phyloP scores from a whole-genome alignment of 2,329 filamentous ascomycete species.

The Aspergillus intermedius region DNA sequence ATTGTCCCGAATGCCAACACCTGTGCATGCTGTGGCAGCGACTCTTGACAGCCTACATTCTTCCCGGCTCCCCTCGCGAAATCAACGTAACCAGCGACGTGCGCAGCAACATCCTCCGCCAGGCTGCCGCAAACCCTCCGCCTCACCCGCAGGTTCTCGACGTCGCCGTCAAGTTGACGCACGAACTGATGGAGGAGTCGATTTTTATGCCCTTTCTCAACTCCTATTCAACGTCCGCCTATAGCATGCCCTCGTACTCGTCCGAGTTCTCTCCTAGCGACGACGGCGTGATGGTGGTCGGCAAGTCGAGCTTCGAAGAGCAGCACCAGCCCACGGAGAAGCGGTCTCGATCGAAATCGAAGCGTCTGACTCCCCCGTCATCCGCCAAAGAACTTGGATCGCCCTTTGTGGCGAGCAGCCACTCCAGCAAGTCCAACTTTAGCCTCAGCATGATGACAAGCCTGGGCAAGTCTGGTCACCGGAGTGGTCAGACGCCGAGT shows the following conservation, averaged over 20 bases:
- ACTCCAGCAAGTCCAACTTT: constrained; percentile 23
- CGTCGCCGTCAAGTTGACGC: constrained; percentile 77
- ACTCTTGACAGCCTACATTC: constrained; percentile 82
- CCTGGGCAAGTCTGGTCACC: constrained; percentile 29
- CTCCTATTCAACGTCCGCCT: constrained; percentile 46
- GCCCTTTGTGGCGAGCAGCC: constrained; percentile 18
- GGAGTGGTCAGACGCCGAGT: constrained; percentile 30
- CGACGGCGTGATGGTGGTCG: constrained; percentile 29
- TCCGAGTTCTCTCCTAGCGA: constrained; percentile 32
- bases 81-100: constrained; percentile 85
- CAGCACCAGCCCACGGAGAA: constrained; percentile 14
- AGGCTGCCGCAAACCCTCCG: constrained; percentile 51
- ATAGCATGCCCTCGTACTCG: constrained; percentile 41
- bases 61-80: constrained; percentile 75
- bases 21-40: constrained; percentile 79
- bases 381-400: constrained; percentile 25
- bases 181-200: constrained; percentile 96
- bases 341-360: constrained; percentile 20
- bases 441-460: constrained; percentile 26
- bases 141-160: constrained; percentile 75
- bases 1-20: constrained; percentile 57
- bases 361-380: constrained; percentile 26
- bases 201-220: constrained; percentile 90
- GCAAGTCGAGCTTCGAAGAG: constrained; percentile 25
- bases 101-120: constrained; percentile 68